These are phyloP conservation scores for Pseudoturritis turrita DNA, from an alignment of 345 rosid genomes.

Conservation along the genomic window DNA sequence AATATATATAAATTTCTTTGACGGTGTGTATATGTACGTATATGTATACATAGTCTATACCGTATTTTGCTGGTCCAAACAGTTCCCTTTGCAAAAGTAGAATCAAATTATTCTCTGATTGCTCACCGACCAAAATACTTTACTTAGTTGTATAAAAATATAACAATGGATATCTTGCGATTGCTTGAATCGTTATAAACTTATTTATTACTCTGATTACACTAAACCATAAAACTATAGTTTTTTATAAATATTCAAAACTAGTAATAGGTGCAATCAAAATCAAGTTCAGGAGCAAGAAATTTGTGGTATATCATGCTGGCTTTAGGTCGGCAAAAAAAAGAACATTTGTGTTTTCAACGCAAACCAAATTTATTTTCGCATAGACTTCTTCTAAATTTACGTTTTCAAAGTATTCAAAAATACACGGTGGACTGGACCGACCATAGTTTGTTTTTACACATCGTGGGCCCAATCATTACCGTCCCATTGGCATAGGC, in stretches of 20 bases:
- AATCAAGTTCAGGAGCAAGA: neutral
- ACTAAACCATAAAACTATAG: neutral
- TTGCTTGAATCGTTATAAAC: neutral
- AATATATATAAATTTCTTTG: neutral
- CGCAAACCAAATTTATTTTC: neutral
- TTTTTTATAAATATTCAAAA: no score
- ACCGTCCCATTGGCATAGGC: neutral
- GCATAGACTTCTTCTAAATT: neutral
- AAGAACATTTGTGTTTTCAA: neutral
- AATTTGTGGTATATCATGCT: neutral
- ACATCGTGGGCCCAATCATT: constrained; percentile 5
- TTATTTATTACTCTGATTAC: neutral
- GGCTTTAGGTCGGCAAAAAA: neutral
- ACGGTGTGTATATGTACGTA: neutral
- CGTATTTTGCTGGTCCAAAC: neutral
- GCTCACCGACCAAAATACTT: neutral
- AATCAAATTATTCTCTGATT: neutral
- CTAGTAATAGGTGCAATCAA: no score
- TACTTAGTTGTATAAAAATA: neutral
- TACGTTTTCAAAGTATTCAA: neutral
- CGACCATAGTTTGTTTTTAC: constrained; percentile 9
- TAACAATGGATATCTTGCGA: neutral
- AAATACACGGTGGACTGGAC: neutral
- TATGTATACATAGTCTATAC: neutral
- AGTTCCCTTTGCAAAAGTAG: neutral